Evolutionary conservation across 2,329 filamentous ascomycete species (phyloP).

Genomic region (Paecilomyces sp.): DNA sequence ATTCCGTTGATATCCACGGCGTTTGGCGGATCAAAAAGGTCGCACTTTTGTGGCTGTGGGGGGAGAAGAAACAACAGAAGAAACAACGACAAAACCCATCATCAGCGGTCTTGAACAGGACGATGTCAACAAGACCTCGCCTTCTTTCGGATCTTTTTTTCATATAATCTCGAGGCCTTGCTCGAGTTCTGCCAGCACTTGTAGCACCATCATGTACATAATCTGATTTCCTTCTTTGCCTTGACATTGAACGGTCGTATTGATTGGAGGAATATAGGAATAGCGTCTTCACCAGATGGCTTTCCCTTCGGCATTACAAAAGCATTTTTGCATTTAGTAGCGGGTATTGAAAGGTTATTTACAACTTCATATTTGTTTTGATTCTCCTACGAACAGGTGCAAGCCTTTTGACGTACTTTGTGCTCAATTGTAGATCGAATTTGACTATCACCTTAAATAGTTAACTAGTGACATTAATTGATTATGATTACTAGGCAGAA

Average conservation of each 20-base stretch:
- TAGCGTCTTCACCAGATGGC: background rate
- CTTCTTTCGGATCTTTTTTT: background rate
- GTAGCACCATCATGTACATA: constrained; percentile 5
- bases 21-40: constrained; percentile 29
- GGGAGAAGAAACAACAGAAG: background rate
- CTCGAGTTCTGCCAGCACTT: background rate
- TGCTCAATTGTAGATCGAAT: too few species aligned
- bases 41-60: constrained; percentile 9
- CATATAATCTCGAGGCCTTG: background rate
- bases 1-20: constrained; percentile 35
- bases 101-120: background rate
- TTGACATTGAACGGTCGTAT: background rate
- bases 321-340: background rate
- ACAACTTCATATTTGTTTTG: background rate
- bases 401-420: too few species aligned
- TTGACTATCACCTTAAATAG: too few species aligned
- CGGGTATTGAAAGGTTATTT: background rate
- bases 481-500: too few species aligned
- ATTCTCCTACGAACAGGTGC: too few species aligned
- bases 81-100: background rate
- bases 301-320: background rate
- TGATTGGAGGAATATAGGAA: background rate
- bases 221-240: background rate
- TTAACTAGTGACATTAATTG: too few species aligned
- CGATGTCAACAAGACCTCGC: background rate